phyloP scores from a whole-genome alignment of 2,329 filamentous ascomycete species.

The Lojkania enalia region DNA sequence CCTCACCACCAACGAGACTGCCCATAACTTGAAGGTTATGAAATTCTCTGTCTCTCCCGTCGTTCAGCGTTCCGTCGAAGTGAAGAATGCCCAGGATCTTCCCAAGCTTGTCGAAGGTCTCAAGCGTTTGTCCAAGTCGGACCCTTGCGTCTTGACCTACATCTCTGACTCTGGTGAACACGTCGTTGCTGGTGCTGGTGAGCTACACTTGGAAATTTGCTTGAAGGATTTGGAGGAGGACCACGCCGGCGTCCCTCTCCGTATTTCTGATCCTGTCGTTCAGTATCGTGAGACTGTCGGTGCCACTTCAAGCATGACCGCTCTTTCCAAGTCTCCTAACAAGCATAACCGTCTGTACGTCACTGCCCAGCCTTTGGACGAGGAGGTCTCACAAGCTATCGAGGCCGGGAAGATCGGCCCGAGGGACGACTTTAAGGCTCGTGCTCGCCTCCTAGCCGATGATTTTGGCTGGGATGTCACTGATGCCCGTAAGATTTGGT shows the following conservation, averaged over 20 bases:
- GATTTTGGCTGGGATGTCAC: slow-evolving; percentile 99
- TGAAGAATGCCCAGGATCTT: slow-evolving; percentile 99
- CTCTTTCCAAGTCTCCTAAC: slow-evolving; percentile 99
- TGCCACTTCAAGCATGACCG: slow-evolving; percentile 85
- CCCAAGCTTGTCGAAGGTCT: slow-evolving; percentile 99
- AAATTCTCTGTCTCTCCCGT: slow-evolving; percentile 99
- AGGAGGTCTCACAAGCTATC: slow-evolving; percentile 90
- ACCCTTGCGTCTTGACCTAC: slow-evolving; percentile 92
- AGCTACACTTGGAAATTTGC: slow-evolving; percentile 99
- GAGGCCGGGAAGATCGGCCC: slow-evolving; percentile 89
- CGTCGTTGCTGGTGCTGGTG: slow-evolving; percentile 98
- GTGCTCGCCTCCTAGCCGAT: slow-evolving; percentile 93
- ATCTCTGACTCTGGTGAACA: slow-evolving; percentile 96
- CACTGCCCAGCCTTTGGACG: slow-evolving; percentile 83
- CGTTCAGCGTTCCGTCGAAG: slow-evolving; percentile 96
- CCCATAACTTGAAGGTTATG: slow-evolving; percentile 99
- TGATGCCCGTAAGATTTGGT: slow-evolving; percentile 99
- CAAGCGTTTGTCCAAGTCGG: slow-evolving; percentile 99
- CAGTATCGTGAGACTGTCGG: slow-evolving; percentile 96
- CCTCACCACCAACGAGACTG: slow-evolving; percentile 92
- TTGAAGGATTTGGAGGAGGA: slow-evolving; percentile 99
- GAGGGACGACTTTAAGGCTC: slow-evolving; percentile 98
- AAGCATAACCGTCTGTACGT: slow-evolving; percentile 99
- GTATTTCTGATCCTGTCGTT: slow-evolving; percentile 97
- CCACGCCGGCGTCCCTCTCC: slow-evolving; percentile 97